Evolutionary conservation across 805 yeast species (phyloP), one percentile per base, ranked within the genome.

Genomic region (Candida tammaniensis): DNA sequence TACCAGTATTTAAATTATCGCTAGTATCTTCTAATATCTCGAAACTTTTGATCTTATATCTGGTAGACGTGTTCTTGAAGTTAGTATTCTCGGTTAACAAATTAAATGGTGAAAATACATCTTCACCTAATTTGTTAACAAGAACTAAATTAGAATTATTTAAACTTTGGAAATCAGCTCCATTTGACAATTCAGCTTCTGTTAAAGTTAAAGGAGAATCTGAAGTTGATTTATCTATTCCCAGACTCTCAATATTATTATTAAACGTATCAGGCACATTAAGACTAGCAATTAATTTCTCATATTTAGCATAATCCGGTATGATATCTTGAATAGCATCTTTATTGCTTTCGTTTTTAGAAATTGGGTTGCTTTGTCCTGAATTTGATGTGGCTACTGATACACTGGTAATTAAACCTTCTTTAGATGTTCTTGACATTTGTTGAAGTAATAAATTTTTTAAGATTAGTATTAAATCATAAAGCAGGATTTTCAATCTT

Each of bases 401-500:
- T 11, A 8, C 23, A 20, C 23, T 11, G 8, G 11, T 20, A 8
- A 8, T 20, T 8, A 20, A 20, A 23, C 19, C 18, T 13, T 31
- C 34, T 17, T 31, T 24, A 6, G 28, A 17, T 7, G 20, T 8
- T 22, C 22, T 30, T 6, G 34, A 30, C 11, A 29, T 18, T n/a
- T 29, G 25, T 13, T 55, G 32, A 5, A 25, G 12, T 13, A 68
- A 38, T 3, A 66, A 49, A 6, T 54, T 51, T 49, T 78, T 79
- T 47, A 78, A 58, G 1, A 82, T 69, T 7, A 78, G 55, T 22
- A 80, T 55, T 36, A 79, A 66, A 48, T 80, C 86, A 49, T 79
- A 78, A 1, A 80, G 56, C 42, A 80, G 54, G 32, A 79, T 78
- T 42, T 70, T 70, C 33, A 80, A 50, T 42, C 73, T 78, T 17